Conservation (phyloP, 148 eudicot species). For the Fallopia convolvulus region DNA sequence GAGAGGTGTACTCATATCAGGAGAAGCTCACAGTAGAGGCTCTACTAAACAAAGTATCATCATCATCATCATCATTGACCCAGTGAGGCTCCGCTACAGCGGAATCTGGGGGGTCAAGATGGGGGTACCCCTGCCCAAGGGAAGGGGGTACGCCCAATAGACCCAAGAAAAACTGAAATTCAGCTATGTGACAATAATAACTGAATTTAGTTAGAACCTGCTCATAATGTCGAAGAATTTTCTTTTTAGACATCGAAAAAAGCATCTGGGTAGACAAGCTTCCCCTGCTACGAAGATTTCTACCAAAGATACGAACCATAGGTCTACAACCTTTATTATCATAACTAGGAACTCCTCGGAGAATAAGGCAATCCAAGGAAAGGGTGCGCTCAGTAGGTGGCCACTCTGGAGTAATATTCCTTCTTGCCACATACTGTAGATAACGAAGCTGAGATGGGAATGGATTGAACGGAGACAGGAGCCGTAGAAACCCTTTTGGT, state of each 20-base stretch:
- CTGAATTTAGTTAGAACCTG: too few relatives aligned
- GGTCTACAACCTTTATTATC: slow-evolving; percentile 93
- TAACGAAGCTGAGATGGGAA: slow-evolving; percentile 96
- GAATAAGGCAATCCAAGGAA: slow-evolving; percentile 91
- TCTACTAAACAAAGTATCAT: neutral
- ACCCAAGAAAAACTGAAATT: too few relatives aligned
- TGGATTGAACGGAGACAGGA: slow-evolving; percentile 85
- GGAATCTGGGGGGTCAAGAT: too few relatives aligned
- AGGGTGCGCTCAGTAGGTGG: slow-evolving; percentile 87
- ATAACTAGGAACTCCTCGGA: slow-evolving; percentile 77
- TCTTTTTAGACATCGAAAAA: slow-evolving; percentile 84
- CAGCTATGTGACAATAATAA: too few relatives aligned
- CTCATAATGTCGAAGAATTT: slow-evolving; percentile 67
- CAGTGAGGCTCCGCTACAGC: too few relatives aligned
- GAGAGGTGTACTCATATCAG: slow-evolving; percentile 15
- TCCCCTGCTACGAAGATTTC: slow-evolving; percentile 81
- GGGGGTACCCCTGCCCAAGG: too few relatives aligned
- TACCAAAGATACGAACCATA: slow-evolving; percentile 81
- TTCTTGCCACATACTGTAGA: slow-evolving; percentile 86
- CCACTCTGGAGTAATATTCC: slow-evolving; percentile 91
- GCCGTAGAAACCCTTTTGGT: slow-evolving; percentile 79
- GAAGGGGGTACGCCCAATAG: too few relatives aligned
- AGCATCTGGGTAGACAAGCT: slow-evolving; percentile 83
- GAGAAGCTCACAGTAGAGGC: slow-evolving; percentile 8
- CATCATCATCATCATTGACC: too few relatives aligned